Evolutionary conservation across 768 basidiomycete genomes (phyloP).

Genomic region (Calvatia gigantea): DNA sequence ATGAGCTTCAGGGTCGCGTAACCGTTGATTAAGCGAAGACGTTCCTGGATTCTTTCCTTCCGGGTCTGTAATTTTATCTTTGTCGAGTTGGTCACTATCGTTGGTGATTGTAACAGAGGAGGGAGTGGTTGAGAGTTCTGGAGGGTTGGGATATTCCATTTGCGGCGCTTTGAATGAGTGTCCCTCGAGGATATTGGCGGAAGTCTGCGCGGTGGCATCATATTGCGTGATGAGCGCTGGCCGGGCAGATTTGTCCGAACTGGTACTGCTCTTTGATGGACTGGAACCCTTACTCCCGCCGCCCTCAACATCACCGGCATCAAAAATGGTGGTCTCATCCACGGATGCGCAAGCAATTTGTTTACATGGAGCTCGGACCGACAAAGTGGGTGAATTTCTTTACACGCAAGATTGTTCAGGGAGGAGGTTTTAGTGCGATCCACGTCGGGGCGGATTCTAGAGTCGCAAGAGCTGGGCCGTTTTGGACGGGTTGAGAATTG

Average conservation of each 20-base stretch:
- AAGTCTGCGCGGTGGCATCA: constrained; percentile 1
- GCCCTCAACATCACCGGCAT: constrained; percentile 27
- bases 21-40: neutral
- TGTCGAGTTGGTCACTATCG: neutral
- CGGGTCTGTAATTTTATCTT: too few species aligned
- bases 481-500: too few species aligned
- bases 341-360: too few species aligned
- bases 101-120: neutral
- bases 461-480: too few species aligned
- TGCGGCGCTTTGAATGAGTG: constrained; percentile 5
- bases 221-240: constrained; percentile 3
- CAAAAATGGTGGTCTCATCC: constrained; percentile 30
- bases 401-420: too few species aligned
- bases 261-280: neutral
- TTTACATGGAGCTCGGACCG: too few species aligned
- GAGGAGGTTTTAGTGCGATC: too few species aligned
- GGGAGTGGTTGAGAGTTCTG: neutral
- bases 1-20: neutral
- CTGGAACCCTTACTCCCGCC: constrained; percentile 9
- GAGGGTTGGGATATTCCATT: too few species aligned
- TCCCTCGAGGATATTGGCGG: constrained; percentile 2
- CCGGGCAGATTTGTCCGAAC: neutral
- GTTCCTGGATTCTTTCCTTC: too few species aligned
- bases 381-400: too few species aligned
- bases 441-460: too few species aligned